Percentiles rank a stretch among this genome's conserved stretches.
These are phyloP conservation scores for Hyphodiscus hymeniophilus DNA, from an alignment of 495 filamentous ascomycete genomes.

Conservation along the genomic window DNA sequence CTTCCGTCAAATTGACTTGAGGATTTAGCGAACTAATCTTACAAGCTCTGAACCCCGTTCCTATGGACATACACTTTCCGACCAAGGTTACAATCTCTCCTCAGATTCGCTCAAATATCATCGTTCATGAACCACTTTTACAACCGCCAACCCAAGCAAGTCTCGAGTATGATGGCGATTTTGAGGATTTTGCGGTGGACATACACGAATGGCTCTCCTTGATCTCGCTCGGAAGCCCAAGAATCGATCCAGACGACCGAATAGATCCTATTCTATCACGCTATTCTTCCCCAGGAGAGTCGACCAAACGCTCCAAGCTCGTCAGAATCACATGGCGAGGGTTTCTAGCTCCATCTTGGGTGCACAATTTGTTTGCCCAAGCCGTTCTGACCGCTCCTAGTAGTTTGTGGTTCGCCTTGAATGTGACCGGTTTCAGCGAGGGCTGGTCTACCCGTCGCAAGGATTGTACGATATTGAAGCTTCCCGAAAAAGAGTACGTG, in stretches of 20 bases:
- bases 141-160: slow-evolving; percentile 31
- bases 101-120: slow-evolving; percentile 23
- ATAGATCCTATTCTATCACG: slow-evolving; percentile 76
- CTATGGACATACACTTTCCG: slow-evolving; percentile 47
- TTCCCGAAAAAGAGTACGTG: slow-evolving; percentile 40
- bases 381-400: slow-evolving; percentile 31
- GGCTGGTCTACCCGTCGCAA: slow-evolving; percentile 32
- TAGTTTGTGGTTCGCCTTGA: slow-evolving; percentile 42
- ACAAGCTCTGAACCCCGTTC: slow-evolving; percentile 35
- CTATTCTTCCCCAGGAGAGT: slow-evolving; percentile 55
- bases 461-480: slow-evolving; percentile 38
- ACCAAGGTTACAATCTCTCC: slow-evolving; percentile 34
- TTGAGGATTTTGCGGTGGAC: slow-evolving; percentile 54
- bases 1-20: slow-evolving; percentile 1
- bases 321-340: slow-evolving; percentile 47
- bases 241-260: slow-evolving; percentile 54
- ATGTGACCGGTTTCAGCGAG: slow-evolving; percentile 36
- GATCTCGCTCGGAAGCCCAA: slow-evolving; percentile 61
- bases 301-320: slow-evolving; percentile 21
- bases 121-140: slow-evolving; percentile 41
- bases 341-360: slow-evolving; percentile 40
- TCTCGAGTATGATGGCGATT: slow-evolving; percentile 34
- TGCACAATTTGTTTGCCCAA: slow-evolving; percentile 30
- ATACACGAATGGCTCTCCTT: slow-evolving; percentile 83
- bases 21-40: slow-evolving; percentile 3